phyloP scores from a whole-genome alignment of 2,329 filamentous ascomycete genomes.

The Alternaria metachromatica region DNA sequence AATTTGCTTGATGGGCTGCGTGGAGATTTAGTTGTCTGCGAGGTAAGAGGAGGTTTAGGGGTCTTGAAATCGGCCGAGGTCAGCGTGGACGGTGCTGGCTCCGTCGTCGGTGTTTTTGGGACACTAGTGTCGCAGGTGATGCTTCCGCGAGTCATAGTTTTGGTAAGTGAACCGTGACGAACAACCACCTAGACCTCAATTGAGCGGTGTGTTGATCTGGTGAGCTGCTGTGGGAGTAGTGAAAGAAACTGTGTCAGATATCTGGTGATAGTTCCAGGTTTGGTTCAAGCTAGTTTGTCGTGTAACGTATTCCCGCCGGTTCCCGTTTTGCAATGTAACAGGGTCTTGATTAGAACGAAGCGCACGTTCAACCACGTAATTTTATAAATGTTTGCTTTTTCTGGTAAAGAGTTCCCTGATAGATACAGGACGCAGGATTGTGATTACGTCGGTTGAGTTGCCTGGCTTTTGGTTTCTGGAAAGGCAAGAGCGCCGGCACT shows the following conservation, averaged over 20 bases:
- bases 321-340: not conserved
- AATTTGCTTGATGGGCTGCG: conserved; percentile 23
- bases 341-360: not conserved
- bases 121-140: conserved; percentile 5
- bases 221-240: not conserved
- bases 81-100: not conserved
- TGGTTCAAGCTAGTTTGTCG: not conserved
- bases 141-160: conserved; percentile 14
- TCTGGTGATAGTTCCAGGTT: not conserved
- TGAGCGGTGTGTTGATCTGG: not conserved
- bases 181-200: conserved; percentile 1
- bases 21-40: conserved; percentile 13
- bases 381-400: not conserved
- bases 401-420: not conserved
- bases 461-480: not conserved
- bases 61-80: not conserved
- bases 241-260: not conserved
- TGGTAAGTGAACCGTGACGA: not conserved
- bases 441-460: not conserved
- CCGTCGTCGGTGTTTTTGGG: conserved; percentile 8
- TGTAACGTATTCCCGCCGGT: not conserved
- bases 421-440: not conserved
- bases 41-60: not conserved
- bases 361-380: not conserved
- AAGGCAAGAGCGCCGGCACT: not conserved